Evolutionary conservation across 805 yeast species (phyloP).

Genomic region (Wickerhamiella nectarea): DNA sequence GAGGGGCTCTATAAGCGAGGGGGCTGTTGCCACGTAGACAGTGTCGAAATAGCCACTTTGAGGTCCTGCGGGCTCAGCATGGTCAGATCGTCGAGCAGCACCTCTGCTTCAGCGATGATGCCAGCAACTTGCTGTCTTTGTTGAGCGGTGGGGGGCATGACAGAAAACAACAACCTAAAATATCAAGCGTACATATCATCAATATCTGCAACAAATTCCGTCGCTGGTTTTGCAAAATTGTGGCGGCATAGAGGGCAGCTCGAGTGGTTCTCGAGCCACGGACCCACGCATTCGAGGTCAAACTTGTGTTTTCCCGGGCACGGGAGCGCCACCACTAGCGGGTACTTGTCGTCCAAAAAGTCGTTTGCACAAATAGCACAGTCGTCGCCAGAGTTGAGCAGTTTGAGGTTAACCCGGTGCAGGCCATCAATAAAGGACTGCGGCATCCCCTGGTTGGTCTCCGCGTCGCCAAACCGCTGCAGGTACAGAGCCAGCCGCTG

Average conservation of each 20-base stretch:
- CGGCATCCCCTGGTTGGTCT: conserved; percentile 37
- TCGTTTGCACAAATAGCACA: conserved; percentile 78
- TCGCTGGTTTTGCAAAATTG: conserved; percentile 43
- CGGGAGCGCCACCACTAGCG: conserved; percentile 61
- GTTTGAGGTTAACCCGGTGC: conserved; percentile 48
- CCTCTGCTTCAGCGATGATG: neutral
- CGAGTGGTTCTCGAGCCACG: conserved; percentile 57
- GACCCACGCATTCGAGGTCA: conserved; percentile 81
- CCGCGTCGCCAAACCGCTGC: conserved; percentile 7
- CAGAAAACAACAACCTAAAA: too few relatives aligned
- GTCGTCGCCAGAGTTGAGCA: conserved; percentile 34
- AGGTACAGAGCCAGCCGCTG: neutral
- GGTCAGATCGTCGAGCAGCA: neutral
- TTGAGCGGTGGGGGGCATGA: neutral
- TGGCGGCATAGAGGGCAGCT: conserved; percentile 77
- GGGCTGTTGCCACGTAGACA: neutral
- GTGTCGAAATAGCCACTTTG: neutral
- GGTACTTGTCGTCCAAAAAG: conserved; percentile 59
- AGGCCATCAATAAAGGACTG: conserved; percentile 61
- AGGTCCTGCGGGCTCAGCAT: neutral
- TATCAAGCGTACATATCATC: conserved; percentile 52
- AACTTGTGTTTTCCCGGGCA: conserved; percentile 59
- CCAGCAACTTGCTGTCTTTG: neutral
- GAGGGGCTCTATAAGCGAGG: neutral
- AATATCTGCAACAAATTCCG: conserved; percentile 55